Evolutionary conservation across 805 yeast species (phyloP).

Genomic region (Yamadazyma paraphyllophila): DNA sequence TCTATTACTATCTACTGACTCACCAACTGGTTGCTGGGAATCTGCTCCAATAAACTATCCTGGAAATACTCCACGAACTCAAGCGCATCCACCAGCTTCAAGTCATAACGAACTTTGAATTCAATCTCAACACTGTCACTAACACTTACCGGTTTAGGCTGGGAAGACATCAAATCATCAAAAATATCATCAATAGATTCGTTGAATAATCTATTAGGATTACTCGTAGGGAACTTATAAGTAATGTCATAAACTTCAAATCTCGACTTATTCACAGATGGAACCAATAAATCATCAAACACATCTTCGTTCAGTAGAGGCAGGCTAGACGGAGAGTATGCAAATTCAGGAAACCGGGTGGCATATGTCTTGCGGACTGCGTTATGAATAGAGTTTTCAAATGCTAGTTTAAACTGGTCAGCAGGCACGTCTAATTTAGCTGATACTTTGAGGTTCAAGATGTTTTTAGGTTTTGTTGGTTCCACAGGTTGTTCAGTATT

Average conservation of each 20-base stretch:
- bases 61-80: constrained; percentile 36
- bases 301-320: constrained; percentile 22
- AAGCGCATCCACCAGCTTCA: constrained; percentile 32
- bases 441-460: constrained; percentile 24
- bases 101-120: constrained; percentile 33
- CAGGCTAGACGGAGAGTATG: constrained; percentile 27
- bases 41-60: constrained; percentile 30
- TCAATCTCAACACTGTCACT: constrained; percentile 25
- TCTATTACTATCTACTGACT: no score
- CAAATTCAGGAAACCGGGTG: constrained; percentile 35
- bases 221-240: constrained; percentile 22
- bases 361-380: constrained; percentile 33
- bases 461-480: constrained; percentile 25
- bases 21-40: constrained; percentile 19
- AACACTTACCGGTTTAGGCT: constrained; percentile 4
- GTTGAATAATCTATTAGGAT: constrained; percentile 4
- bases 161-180: constrained; percentile 34
- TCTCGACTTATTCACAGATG: constrained; percentile 34
- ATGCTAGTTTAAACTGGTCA: constrained; percentile 28
- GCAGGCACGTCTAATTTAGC: constrained; percentile 25
- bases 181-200: constrained; percentile 17
- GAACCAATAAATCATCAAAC: constrained; percentile 38
- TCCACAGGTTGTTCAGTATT: constrained; percentile 9
- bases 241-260: constrained; percentile 30
- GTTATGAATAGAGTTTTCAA: constrained; percentile 28